phyloP scores from a whole-genome alignment of 2,329 filamentous ascomycete genomes.

The Ophiostoma tasmaniense region DNA sequence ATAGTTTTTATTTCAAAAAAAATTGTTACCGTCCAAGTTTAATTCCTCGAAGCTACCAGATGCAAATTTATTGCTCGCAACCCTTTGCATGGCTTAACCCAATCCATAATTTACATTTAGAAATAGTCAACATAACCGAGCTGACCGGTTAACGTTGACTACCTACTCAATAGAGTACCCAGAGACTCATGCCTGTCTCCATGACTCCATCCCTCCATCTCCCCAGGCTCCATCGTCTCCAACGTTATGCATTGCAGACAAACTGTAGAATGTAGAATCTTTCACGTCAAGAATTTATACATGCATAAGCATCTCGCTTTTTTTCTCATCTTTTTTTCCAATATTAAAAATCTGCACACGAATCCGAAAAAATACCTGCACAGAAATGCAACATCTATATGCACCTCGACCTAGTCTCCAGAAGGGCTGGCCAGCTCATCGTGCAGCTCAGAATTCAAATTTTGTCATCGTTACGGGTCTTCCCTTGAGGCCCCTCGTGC shows the following conservation, averaged over 20 bases:
- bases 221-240: neutral
- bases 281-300: neutral
- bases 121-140: neutral
- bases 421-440: neutral
- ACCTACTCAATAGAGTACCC: neutral
- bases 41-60: too few species aligned
- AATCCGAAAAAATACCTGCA: neutral
- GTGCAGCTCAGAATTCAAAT: neutral
- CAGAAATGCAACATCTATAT: neutral
- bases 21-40: too few species aligned
- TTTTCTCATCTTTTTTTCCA: neutral
- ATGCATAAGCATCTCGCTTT: neutral
- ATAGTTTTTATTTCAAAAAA: too few species aligned
- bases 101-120: too few species aligned
- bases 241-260: neutral
- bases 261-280: neutral
- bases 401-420: neutral
- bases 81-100: too few species aligned
- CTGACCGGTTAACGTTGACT: neutral
- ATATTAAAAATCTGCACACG: neutral
- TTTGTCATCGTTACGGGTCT: neutral
- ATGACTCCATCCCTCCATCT: neutral
- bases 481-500: neutral
- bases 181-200: neutral
- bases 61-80: too few species aligned